Base-by-base conservation (phyloP, 441 rosid genomes). In the Pelargonium fulgidum region DNA sequence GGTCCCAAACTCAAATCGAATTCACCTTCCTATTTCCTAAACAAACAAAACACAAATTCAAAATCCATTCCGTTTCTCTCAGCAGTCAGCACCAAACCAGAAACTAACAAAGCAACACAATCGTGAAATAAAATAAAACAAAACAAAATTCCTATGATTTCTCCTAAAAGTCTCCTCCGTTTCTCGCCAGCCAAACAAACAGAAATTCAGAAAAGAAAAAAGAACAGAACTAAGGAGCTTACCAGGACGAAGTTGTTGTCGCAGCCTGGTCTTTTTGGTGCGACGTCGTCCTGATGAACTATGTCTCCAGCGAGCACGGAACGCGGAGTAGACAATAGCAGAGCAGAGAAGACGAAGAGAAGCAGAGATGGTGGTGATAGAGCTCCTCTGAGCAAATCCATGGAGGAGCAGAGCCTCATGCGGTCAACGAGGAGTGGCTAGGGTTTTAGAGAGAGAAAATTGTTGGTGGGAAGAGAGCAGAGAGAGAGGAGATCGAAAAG, bases 161-260 rank as follows among this genome's bases (percentile, higher is more conserved):
- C 1, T 16, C 1, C 59, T 52, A 52, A 8, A 14, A 13, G 12
- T 58, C 17, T 19, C 22, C 29, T 29, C 20, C 63, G 22, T 19
- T 58, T 58, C 33, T 58, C 5, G 63, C 13, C 33, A 58, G 11
- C 33, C 26, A 62, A 64, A 16, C 12, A 3, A 45, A 41, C 24
- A 67, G 4, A 22, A n/a, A 39, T 5, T 59, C 45, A 26, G n/a
- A 22, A 24, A 14, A 66, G 39, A n/a, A 7, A 62, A 26, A 52
- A 50, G 10, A 7, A 20, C 16, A 47, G 6, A 29, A 13, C 9
- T 0, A 19, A 17, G 11, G 16, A 0, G 2, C 73, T 58, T 22
- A 84, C 90, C 85, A 86, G 73, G 22, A 86, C 87, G 76, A 86
- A 86, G 77, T 86, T 80, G 67, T 86, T 84, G 24, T 76, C 79